Evolutionary conservation across 805 yeast species (phyloP).

Genomic region (Myxozyma udenii): DNA sequence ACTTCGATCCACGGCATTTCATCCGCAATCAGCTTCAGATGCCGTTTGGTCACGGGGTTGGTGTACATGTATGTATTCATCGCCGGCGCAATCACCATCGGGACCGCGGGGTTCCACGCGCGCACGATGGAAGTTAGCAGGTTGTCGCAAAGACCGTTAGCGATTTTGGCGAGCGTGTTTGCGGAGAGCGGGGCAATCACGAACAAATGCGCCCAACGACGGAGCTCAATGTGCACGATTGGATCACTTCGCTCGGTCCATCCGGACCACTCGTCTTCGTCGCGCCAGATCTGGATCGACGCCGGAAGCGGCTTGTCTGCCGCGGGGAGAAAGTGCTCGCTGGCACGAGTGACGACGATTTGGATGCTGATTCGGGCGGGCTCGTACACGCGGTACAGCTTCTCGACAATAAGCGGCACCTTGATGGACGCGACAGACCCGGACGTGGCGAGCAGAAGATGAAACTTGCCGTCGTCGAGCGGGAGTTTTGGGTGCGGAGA

Average conservation of each 20-base stretch:
- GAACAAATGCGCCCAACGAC: constrained; percentile 95
- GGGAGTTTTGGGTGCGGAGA: constrained; percentile 21
- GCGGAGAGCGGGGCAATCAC: constrained; percentile 94
- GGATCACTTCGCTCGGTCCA: constrained; percentile 83
- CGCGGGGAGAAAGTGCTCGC: constrained; percentile 65
- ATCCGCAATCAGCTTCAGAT: constrained; percentile 68
- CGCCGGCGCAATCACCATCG: constrained; percentile 88
- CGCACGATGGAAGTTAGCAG: constrained; percentile 83
- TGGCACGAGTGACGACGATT: constrained; percentile 77
- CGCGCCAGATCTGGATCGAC: constrained; percentile 85
- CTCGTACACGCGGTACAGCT: constrained; percentile 76
- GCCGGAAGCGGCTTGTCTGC: constrained; percentile 49
- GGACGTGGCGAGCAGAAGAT: constrained; percentile 85
- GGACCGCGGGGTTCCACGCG: constrained; percentile 93
- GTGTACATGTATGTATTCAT: constrained; percentile 93
- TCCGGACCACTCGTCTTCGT: constrained; percentile 89
- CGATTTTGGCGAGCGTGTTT: constrained; percentile 83
- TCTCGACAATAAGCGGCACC: constrained; percentile 83
- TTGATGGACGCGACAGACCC: constrained; percentile 97
- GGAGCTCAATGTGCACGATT: constrained; percentile 86
- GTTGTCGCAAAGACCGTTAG: constrained; percentile 90
- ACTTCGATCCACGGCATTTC: constrained; percentile 95
- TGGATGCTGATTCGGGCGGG: constrained; percentile 75
- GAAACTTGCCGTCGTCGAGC: constrained; percentile 76
- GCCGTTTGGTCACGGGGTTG: constrained; percentile 82